Conservation (phyloP, 2,329 filamentous ascomycete species). For the Sarocladium oryzae region DNA sequence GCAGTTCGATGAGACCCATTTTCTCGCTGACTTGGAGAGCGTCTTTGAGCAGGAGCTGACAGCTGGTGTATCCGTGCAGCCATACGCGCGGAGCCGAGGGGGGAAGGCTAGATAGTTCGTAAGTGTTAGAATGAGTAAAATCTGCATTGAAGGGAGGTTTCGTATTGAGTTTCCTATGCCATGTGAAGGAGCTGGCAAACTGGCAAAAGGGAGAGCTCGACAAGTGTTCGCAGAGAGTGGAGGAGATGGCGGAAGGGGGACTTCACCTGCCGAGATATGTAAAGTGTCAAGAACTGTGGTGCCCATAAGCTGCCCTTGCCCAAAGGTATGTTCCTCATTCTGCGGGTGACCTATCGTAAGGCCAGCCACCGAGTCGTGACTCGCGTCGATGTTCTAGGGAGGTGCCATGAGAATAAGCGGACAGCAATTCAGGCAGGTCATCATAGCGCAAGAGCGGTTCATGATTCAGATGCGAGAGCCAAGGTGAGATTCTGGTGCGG, state of each 20-base stretch:
- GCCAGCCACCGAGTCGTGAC: not conserved
- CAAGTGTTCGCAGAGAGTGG: not conserved
- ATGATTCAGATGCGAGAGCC: not conserved
- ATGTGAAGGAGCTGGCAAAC: not conserved
- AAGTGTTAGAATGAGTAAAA: not conserved
- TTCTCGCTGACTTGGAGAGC: not conserved
- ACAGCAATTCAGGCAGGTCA: not conserved
- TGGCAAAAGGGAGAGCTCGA: not conserved
- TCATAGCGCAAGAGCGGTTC: not conserved
- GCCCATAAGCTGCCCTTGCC: not conserved
- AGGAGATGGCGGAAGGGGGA: not conserved
- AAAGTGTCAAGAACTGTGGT: not conserved
- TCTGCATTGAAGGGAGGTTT: not conserved
- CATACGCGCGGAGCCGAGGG: not conserved
- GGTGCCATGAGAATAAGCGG: not conserved
- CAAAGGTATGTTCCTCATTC: too few relatives aligned
- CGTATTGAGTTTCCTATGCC: not conserved
- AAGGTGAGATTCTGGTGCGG: too few relatives aligned
- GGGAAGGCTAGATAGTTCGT: not conserved
- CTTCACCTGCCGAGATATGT: not conserved
- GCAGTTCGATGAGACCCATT: not conserved
- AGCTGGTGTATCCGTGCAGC: not conserved
- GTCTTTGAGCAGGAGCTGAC: not conserved
- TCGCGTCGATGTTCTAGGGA: not conserved
- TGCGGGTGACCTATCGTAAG: not conserved